A percentile compares a stretch with the other conserved stretches of the same genome.
Evolutionary conservation across 2,329 filamentous ascomycete species (phyloP).

Genomic region (Neopestalotiopsis clavispora): DNA sequence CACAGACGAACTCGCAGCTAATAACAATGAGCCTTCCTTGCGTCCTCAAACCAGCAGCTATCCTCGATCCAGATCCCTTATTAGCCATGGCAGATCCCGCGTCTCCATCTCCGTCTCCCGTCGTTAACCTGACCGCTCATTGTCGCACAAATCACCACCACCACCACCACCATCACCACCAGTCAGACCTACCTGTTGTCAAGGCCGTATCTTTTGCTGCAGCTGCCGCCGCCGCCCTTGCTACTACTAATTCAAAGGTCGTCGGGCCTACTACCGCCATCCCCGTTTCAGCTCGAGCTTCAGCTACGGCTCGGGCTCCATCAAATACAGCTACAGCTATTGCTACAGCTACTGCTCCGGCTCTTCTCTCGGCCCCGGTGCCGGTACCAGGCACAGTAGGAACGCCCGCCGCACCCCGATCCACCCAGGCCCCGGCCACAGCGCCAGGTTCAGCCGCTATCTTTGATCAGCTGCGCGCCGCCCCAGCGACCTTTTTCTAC

Average conservation of each 20-base stretch:
- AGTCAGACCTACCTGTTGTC: background rate
- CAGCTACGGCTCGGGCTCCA: background rate
- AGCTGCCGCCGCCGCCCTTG: background rate
- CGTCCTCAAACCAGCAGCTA: constrained; percentile 1
- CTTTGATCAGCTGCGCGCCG: constrained; percentile 14
- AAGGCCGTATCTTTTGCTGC: background rate
- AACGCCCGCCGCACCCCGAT: background rate
- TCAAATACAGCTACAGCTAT: background rate
- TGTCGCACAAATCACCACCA: constrained; percentile 9
- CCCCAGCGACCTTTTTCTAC: constrained; percentile 18
- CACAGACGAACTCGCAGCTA: constrained; percentile 4
- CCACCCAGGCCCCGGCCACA: constrained; percentile 6
- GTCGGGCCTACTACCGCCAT: background rate
- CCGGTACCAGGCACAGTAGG: background rate
- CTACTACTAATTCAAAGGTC: background rate
- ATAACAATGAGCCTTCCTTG: background rate
- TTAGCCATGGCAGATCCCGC: constrained; percentile 14
- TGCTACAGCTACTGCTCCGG: background rate
- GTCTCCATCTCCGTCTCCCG: constrained; percentile 2
- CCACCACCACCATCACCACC: background rate
- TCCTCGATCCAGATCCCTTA: constrained; percentile 4
- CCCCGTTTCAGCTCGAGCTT: background rate
- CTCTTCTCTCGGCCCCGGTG: background rate
- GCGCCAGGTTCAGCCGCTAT: constrained; percentile 8
- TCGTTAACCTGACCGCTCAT: background rate